phyloP scores from a whole-genome alignment of 2,329 filamentous ascomycete genomes.

The Colletotrichum siamense region DNA sequence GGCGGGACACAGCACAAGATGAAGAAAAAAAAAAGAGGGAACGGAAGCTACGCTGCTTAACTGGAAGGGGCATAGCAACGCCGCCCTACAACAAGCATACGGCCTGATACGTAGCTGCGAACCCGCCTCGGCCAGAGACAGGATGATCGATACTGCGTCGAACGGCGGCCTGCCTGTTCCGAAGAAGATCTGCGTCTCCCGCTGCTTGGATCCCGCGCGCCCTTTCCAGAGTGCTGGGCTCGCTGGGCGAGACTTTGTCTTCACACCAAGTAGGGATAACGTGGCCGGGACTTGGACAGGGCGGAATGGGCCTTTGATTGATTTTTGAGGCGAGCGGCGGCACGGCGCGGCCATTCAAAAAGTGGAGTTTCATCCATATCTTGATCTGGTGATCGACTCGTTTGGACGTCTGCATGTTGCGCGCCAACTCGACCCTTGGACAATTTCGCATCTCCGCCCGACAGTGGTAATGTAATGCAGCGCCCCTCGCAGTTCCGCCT shows the following conservation, averaged over 20 bases:
- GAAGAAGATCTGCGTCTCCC: conserved; percentile 8
- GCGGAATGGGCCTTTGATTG: neutral
- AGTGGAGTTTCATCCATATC: neutral
- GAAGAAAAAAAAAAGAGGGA: conserved; percentile 1
- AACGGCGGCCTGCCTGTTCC: neutral
- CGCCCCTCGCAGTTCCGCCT: neutral
- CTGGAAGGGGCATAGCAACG: neutral
- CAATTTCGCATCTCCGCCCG: neutral
- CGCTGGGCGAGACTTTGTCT: neutral
- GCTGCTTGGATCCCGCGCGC: neutral
- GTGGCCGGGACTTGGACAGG: neutral
- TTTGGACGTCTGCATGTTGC: neutral
- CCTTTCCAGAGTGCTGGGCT: neutral
- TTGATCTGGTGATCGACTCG: neutral
- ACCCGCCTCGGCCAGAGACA: neutral
- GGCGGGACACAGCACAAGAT: neutral
- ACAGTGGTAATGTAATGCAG: neutral
- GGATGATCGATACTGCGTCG: neutral
- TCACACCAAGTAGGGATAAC: neutral
- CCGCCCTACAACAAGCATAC: neutral
- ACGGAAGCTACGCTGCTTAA: conserved; percentile 4
- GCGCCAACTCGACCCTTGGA: neutral
- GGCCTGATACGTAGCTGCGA: neutral
- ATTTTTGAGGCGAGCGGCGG: neutral
- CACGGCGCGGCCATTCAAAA: neutral